These are phyloP conservation scores for Cicer bijugum DNA, from an alignment of 306 rosid genomes.

Conservation along the genomic window DNA sequence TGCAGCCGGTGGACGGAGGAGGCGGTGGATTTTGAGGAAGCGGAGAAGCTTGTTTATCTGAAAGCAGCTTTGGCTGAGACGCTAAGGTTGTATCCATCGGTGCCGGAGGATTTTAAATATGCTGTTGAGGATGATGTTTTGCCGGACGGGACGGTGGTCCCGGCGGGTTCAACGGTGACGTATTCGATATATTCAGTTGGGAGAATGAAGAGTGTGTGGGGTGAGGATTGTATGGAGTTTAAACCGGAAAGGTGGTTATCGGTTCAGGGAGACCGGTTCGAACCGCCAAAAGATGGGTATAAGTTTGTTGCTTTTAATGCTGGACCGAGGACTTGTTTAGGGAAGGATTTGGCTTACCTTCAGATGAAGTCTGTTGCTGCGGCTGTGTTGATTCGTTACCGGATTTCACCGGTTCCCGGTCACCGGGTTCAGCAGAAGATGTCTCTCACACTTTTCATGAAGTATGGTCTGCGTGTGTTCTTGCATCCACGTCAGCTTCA, in stretches of 20 bases:
- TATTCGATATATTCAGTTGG: slow-evolving; percentile 90
- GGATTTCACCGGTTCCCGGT: slow-evolving; percentile 74
- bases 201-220: slow-evolving; percentile 91
- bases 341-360: slow-evolving; percentile 91
- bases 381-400: slow-evolving; percentile 81
- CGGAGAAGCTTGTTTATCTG: slow-evolving; percentile 68
- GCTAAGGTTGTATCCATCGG: slow-evolving; percentile 83
- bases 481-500: slow-evolving; percentile 71
- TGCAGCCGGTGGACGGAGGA: slow-evolving; percentile 63
- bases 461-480: slow-evolving; percentile 74
- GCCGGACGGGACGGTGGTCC: slow-evolving; percentile 83
- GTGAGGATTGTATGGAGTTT: slow-evolving; percentile 89
- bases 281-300: slow-evolving; percentile 72
- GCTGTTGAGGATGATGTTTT: slow-evolving; percentile 70
- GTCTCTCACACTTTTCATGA: slow-evolving; percentile 90
- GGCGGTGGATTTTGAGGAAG: slow-evolving; percentile 78
- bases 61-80: slow-evolving; percentile 88
- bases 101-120: slow-evolving; percentile 83
- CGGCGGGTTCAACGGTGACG: slow-evolving; percentile 92
- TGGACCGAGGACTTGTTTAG: slow-evolving; percentile 94
- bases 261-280: slow-evolving; percentile 60
- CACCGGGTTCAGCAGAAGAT: slow-evolving; percentile 87
- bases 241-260: slow-evolving; percentile 93
- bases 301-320: slow-evolving; percentile 88
- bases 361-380: slow-evolving; percentile 96